These are phyloP conservation scores for Anthostomella pinea DNA, from an alignment of 2,329 filamentous ascomycete genomes.

Conservation along the genomic window DNA sequence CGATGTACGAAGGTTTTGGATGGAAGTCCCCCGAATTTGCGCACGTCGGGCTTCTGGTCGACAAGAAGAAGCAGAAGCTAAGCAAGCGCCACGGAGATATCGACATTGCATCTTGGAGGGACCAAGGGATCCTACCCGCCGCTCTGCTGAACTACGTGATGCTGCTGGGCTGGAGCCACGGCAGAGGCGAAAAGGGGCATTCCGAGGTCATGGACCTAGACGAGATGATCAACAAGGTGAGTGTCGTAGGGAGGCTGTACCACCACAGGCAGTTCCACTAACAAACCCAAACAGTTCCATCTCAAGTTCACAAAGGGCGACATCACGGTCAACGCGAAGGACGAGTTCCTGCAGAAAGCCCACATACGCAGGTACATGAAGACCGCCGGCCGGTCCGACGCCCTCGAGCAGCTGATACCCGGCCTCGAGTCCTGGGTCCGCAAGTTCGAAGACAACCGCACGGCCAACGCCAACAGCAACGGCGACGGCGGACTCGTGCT, in stretches of 20 bases:
- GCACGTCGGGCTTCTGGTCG: conserved; percentile 74
- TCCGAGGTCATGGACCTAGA: conserved; percentile 70
- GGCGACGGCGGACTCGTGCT: neutral
- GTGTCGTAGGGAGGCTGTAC: too few relatives aligned
- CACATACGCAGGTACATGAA: conserved; percentile 16
- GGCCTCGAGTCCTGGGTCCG: conserved; percentile 8
- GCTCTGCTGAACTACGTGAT: conserved; percentile 76
- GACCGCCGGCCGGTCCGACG: neutral
- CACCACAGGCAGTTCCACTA: too few relatives aligned
- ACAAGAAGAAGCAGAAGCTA: conserved; percentile 68
- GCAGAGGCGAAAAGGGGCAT: conserved; percentile 34
- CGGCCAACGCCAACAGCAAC: neutral
- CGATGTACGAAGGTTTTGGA: conserved; percentile 72
- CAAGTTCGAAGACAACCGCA: conserved; percentile 14
- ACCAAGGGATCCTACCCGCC: conserved; percentile 44
- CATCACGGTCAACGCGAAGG: conserved; percentile 78
- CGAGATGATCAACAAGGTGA: conserved; percentile 67
- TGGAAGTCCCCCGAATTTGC: conserved; percentile 74
- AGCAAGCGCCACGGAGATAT: conserved; percentile 76
- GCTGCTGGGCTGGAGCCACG: conserved; percentile 76
- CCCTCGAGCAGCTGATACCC: conserved; percentile 10
- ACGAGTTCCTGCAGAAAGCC: conserved; percentile 67
- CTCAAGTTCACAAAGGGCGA: conserved; percentile 91
- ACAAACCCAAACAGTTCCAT: conserved; percentile 55
- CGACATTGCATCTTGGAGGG: conserved; percentile 47